These are phyloP conservation scores for Dryas alaskensis DNA, from an alignment of 306 rosid genomes.

Conservation along the genomic window DNA sequence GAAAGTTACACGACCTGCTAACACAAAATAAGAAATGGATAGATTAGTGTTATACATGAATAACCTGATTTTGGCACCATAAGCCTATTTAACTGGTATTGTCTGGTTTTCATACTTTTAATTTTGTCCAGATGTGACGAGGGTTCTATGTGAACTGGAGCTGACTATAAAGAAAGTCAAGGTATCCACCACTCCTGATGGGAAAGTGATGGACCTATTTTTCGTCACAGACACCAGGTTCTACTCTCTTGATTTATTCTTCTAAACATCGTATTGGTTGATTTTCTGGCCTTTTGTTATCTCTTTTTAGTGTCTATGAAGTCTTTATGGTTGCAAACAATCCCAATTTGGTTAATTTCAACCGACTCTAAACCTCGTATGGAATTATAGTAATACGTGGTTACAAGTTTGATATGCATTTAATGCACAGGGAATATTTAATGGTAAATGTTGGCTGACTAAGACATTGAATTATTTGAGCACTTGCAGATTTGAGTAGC, in stretches of 20 bases:
- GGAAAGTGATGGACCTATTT: constrained; percentile 89
- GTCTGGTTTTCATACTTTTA: neutral
- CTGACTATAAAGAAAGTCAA: constrained; percentile 81
- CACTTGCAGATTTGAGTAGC: neutral
- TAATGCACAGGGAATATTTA: neutral
- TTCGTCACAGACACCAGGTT: constrained; percentile 90
- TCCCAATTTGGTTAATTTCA: neutral
- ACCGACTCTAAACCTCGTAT: neutral
- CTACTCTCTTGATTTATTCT: constrained; percentile 18
- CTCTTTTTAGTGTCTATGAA: neutral
- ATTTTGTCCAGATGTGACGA: constrained; percentile 67
- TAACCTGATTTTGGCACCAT: too few species aligned
- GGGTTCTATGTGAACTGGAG: constrained; percentile 84
- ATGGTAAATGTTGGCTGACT: neutral
- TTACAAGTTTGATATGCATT: neutral
- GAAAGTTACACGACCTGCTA: too few species aligned
- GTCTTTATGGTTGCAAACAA: neutral
- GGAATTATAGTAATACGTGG: neutral
- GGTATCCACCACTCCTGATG: constrained; percentile 95
- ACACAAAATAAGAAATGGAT: too few species aligned
- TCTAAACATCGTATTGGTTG: constrained; percentile 8
- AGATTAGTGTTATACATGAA: too few species aligned
- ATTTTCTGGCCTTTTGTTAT: neutral
- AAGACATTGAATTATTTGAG: neutral
- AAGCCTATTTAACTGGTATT: too few species aligned